Base-by-base conservation (phyloP, 2,329 filamentous ascomycete species). In the Lasiodiplodia theobromae region DNA sequence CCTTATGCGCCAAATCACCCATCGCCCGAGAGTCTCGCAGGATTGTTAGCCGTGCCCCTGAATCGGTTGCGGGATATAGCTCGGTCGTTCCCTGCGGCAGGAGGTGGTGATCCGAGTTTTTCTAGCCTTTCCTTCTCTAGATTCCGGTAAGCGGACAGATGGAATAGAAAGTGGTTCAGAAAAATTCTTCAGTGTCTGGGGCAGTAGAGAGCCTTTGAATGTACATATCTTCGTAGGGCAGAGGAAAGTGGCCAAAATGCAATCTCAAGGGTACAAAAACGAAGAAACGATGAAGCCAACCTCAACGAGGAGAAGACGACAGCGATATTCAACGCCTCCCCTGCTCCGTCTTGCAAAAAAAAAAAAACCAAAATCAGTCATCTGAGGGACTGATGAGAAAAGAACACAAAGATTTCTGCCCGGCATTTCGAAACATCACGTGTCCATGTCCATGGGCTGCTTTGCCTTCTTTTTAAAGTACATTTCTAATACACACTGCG, bases 1-100 rank as follows among this genome's bases (percentile, higher is more conserved):
- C 77, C 77, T 3, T 72, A 66, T 28, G 77, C 74, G 2, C 84
- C 84, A 0, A 81, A 86, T 69, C 82, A 82, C 44, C 86, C 86
- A 2, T 85, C 84, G 0, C 89, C 87, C 69, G 86, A 89, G 79
- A 86, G 84, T 0, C 85, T 82, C 0, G 82, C 82, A 68, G 86
- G 85, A 0, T 71, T 90, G 25, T 70, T 90, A 75, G 77, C 84
- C 0, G 86, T 87, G 16, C 87, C 87, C 0, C 78, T 89, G 21
- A 88, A 89, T 74, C 83, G 82, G 69, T 70, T 90, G 38, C 78
- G 77, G 47, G 86, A 89, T 74, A 63, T 88, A 7, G 87, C 89
- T 71, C 77, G 83, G 23, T 86, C 84, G 73, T 90, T 88, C 71
- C 86, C 85, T 12, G 56, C 49, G 25, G 31, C 34, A 31, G 51